phyloP scores from a whole-genome alignment of 345 rosid genomes.

The Streptanthus diversifolius region DNA sequence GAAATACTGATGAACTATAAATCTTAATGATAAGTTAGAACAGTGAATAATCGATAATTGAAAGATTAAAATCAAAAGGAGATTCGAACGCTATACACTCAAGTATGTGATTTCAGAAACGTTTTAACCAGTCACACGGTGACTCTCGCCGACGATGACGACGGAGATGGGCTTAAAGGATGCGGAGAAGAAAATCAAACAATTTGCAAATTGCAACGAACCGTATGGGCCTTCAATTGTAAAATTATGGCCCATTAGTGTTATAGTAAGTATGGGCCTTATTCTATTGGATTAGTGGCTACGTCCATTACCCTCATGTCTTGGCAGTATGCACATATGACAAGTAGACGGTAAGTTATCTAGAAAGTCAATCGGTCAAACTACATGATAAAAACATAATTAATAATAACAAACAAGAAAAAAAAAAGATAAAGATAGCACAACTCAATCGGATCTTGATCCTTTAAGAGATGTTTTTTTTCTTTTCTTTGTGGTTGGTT shows the following conservation, averaged over 20 bases:
- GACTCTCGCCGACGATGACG: background rate
- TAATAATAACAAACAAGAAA: background rate
- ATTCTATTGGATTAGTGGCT: background rate
- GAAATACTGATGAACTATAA: background rate
- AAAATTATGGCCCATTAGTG: background rate
- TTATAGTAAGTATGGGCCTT: background rate
- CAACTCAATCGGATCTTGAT: conserved; percentile 29
- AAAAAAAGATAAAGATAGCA: background rate
- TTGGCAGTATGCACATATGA: no score
- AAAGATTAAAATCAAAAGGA: no score
- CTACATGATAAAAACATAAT: conserved; percentile 1
- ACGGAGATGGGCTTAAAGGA: background rate
- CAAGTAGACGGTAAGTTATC: background rate
- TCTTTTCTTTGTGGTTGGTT: background rate
- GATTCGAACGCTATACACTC: background rate
- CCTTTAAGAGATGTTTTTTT: conserved; percentile 19
- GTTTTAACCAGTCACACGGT: background rate
- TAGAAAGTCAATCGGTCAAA: conserved; percentile 18
- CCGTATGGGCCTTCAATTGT: background rate
- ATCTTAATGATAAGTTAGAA: background rate
- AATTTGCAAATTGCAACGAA: background rate
- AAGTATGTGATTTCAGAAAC: background rate
- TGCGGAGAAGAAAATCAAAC: background rate
- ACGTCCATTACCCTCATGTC: background rate
- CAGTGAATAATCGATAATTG: background rate